These are phyloP conservation scores for Saturnispora bothae DNA, from an alignment of 805 yeast species.

Conservation along the genomic window DNA sequence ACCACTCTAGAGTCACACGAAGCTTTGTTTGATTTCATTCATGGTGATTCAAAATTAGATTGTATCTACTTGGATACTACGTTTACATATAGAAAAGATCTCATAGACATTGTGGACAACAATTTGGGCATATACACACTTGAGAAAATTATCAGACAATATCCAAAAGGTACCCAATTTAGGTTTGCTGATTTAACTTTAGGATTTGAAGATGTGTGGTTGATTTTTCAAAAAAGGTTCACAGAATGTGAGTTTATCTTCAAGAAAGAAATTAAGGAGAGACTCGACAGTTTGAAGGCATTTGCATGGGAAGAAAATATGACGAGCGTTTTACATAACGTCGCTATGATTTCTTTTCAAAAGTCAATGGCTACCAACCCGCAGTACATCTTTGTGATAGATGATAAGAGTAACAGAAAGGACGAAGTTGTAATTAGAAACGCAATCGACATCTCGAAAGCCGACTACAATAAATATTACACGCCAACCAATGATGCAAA, in stretches of 20 bases:
- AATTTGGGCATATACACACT: conserved; percentile 10
- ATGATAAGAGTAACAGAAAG: not conserved
- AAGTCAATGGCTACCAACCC: not conserved
- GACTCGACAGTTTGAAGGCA: not conserved
- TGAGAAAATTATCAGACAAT: conserved; percentile 6
- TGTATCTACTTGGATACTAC: conserved; percentile 17
- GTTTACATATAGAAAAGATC: conserved; percentile 11
- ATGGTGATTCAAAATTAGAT: conserved; percentile 6
- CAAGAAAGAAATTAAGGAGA: not conserved
- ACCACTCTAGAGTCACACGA: conserved; percentile 5
- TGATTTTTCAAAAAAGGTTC: conserved; percentile 7
- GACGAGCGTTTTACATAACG: not conserved
- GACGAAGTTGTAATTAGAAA: conserved; percentile 8
- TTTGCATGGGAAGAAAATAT: conserved; percentile 1
- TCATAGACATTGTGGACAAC: conserved; percentile 13
- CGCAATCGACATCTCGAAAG: conserved; percentile 10
- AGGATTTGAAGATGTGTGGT: conserved; percentile 20
- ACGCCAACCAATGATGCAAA: conserved; percentile 2
- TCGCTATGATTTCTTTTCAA: not conserved
- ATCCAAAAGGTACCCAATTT: conserved; percentile 14
- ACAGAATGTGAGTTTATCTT: conserved; percentile 1
- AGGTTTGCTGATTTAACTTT: conserved; percentile 8
- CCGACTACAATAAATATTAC: conserved; percentile 7
- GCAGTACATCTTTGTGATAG: not conserved
- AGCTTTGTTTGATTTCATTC: conserved; percentile 6